These are phyloP conservation scores for Vanrija humicola DNA, from an alignment of 1,284 basidiomycete genomes.

Conservation along the genomic window DNA sequence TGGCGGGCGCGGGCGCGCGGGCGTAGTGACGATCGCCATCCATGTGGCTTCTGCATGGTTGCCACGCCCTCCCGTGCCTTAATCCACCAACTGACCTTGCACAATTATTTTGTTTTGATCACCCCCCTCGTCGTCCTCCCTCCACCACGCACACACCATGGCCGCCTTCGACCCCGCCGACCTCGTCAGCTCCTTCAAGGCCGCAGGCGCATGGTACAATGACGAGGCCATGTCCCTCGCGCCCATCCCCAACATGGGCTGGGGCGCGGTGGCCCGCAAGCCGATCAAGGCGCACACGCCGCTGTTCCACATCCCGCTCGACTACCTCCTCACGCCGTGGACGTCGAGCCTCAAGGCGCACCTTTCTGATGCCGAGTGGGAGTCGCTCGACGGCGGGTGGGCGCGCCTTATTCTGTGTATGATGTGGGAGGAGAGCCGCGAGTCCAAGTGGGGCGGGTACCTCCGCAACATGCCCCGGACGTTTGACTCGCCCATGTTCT, in stretches of 20 bases:
- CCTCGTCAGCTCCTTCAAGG: slow-evolving; percentile 29
- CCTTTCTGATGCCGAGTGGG: slow-evolving; percentile 61
- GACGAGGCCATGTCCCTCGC: slow-evolving; percentile 23
- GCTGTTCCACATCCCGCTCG: slow-evolving; percentile 78
- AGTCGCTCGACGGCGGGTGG: slow-evolving; percentile 70
- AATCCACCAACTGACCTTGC: no score
- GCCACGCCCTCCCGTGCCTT: no score
- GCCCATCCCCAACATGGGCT: slow-evolving; percentile 41
- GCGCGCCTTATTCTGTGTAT: slow-evolving; percentile 81
- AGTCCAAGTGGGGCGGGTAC: slow-evolving; percentile 63
- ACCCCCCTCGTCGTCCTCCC: not conserved
- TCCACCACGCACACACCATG: not conserved
- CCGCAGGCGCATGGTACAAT: slow-evolving; percentile 38
- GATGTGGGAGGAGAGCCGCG: slow-evolving; percentile 81
- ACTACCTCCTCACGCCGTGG: slow-evolving; percentile 70
- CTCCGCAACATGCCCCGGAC: slow-evolving; percentile 58
- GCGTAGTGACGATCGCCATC: no score
- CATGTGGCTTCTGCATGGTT: no score
- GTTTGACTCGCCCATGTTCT: slow-evolving; percentile 96
- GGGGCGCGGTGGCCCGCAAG: slow-evolving; percentile 39
- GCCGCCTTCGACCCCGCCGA: slow-evolving; percentile 11
- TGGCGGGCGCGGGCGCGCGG: no score
- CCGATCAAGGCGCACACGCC: slow-evolving; percentile 51
- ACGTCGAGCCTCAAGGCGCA: slow-evolving; percentile 62
- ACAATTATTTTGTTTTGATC: no score